A percentile compares a stretch with the other conserved stretches of the same genome.
Evolutionary conservation across 2,329 filamentous ascomycete genomes (phyloP).

Genomic region (Neocatenulostroma microsporum): DNA sequence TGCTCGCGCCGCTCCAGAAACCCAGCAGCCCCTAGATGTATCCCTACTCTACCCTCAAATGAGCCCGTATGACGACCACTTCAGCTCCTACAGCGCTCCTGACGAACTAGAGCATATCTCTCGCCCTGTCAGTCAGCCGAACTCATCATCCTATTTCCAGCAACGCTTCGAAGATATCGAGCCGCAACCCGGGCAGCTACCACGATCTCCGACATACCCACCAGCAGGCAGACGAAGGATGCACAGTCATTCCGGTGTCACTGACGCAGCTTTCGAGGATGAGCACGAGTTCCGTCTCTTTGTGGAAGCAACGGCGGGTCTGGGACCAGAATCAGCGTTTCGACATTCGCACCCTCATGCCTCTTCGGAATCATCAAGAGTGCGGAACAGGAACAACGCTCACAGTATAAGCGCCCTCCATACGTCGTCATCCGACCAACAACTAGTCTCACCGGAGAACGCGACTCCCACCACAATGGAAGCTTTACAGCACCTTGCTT

Average conservation of each 20-base stretch:
- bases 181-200: slow-evolving; percentile 7
- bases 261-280: slow-evolving; percentile 22
- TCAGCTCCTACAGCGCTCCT: slow-evolving; percentile 8
- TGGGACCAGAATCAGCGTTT: slow-evolving; percentile 19
- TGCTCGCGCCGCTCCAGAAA: slow-evolving; percentile 4
- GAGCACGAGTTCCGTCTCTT: slow-evolving; percentile 27
- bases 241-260: slow-evolving; percentile 8
- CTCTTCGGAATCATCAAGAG: too few species aligned
- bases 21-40: slow-evolving; percentile 7
- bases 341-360: too few species aligned
- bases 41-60: slow-evolving; percentile 19
- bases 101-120: slow-evolving; percentile 8
- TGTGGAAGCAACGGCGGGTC: slow-evolving; percentile 26
- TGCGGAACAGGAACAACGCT: too few species aligned
- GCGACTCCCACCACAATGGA: slow-evolving; percentile 20
- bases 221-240: slow-evolving; percentile 11
- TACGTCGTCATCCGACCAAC: too few species aligned
- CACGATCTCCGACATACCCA: slow-evolving; percentile 16
- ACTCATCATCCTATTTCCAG: slow-evolving; percentile 13
- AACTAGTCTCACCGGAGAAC: slow-evolving; percentile 16
- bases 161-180: slow-evolving; percentile 7
- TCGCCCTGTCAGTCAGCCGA: slow-evolving; percentile 23
- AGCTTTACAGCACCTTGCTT: slow-evolving; percentile 22
- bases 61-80: slow-evolving; percentile 16
- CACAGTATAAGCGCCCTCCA: too few species aligned